Base-by-base conservation (phyloP, 1,284 basidiomycete species). In the Ganoderma leucocontextum region DNA sequence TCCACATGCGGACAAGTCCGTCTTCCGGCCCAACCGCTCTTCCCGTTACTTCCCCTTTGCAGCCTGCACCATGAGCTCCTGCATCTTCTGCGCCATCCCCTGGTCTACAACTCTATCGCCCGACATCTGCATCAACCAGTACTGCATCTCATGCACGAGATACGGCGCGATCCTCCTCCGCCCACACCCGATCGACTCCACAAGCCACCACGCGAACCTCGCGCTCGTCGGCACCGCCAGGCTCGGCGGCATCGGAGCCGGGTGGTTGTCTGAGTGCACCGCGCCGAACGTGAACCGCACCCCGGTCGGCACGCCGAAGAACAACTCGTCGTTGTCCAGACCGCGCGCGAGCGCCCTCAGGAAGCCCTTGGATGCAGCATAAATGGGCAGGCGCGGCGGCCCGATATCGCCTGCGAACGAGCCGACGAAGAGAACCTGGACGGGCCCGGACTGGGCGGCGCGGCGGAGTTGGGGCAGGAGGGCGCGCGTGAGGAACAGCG, bases 381-480 rank as follows among this genome's bases (percentile, higher is more conserved):
- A 78, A 42, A 73, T 67, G 19, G 72, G 36, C 57, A 77, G 71
- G 6, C 74, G 75, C 15, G 73, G 70, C 10, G 75, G 73, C 25
- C 64, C 65, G 61, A 74, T 62, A 63, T 75, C 73, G 35, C 59
- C 69, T 2, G 74, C 73, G 49, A 68, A 63, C 19, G 77, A 78
- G 60, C 77, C 75, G 38, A 75, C 66, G 73, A 76, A 77, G 8
- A 73, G 65, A 35, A 76, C 74, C 63, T 72, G 64, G 35, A 75
- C 75, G 35, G 77, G 77, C 7, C 75, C 75, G 35, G 65, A 61
- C 59, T 65, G 41, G 68, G 74, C 71, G 4, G 70, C 58, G 39
- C 66, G 65, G 44, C 77, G 75, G 17, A 78, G 74, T 7, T 70
- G 68, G 35, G 77, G 76, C 39, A 78, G 74, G 61, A 78, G 72